Evolutionary conservation across 768 basidiomycete species (phyloP), one percentile per base, ranked within the genome.

Genomic region (Xerocomus potaroensis): DNA sequence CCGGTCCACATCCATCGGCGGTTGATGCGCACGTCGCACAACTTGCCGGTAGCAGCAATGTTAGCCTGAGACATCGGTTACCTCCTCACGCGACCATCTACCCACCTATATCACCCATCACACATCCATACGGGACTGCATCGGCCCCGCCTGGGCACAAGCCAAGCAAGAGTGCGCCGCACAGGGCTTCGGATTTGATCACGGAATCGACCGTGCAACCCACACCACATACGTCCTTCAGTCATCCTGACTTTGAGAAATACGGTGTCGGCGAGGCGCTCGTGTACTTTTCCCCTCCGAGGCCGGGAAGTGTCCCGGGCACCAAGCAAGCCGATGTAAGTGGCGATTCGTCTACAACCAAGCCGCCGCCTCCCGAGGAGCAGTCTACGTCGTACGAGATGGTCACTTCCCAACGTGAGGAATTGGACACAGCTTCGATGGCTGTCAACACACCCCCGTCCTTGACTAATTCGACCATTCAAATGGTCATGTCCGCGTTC

Each of bases 261-360:
- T 76, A 80, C 32, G 81, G 79, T 10, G 74, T 87, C 8, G 83
- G 78, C 8, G 83, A 86, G 49, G 78, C 80, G 15, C 69, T 89
- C 29, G 75, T 74, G 3, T 75, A 76, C 55, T 68, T 75, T 47
- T 67, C 68, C 34, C 49, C 37, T 37, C 38, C 51, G 4, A 41
- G 16, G 10, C 12, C 51, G 22, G 23, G 19, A 3, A 34, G 23
- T 8, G 18, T 15, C 10, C 1, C 22, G 4, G 34, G 29, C 8
- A 8, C 19, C 36, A 31, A 42, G 7, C 33, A 11, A 16, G 23
- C 14, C 5, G 27, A 24, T 22, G 4, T 22, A 26, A 37, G 47
- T 37, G 21, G 3, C 15, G 21, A 11, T 21, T 14, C 34, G 2
- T 34, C 22, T 29, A 19, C 23, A 30, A 19, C 23, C 18, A 35